Base-by-base conservation (phyloP, 179 eudicot species). In the Nepenthes alata region DNA sequence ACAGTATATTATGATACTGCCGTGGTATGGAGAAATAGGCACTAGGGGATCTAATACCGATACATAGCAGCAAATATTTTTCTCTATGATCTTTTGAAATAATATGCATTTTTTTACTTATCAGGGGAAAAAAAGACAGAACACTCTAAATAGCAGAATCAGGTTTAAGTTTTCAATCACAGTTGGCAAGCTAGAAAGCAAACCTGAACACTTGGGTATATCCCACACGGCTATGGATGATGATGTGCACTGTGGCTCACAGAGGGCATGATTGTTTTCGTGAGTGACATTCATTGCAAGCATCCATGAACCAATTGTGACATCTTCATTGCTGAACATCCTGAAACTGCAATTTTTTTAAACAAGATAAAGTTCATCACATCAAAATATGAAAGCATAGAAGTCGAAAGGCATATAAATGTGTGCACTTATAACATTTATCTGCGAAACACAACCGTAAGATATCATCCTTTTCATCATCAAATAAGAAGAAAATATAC, bases 201-300 rank as follows among this genome's bases (percentile, higher is more conserved):
- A 67, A 91, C 96, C 98, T 78, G 98, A 91, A 71, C 98, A 91
- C 76, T 75, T 82, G 56, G 98, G 96, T 66, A 91, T 84, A 68
- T 91, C 98, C 98, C 98, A 91, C 59, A 91, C 98, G 14, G 98
- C 89, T 63, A 91, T 81, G 44, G 84, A 84, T 39, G 87, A 51
- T 59, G 87, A 47, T 14, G 87, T 80, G 68, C 98, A 91, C 72
- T 88, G 79, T 61, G 82, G 39, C 50, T 75, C 68, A 66, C 98
- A 91, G 16, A 91, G 80, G 13, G 59, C 71, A 37, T 66, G 73
- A 66, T 75, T 83, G 77, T 88, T 75, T 80, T 91, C 96, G 8
- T 86, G 96, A 61, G 86, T 78, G 61, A 91, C 98, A 83, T 91
- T 91, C 98, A 91, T 91, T n/a, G 98, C 98, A 60, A 91, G 91